These are phyloP conservation scores for Davidsoniella australis DNA, from an alignment of 2,329 filamentous ascomycete species.

Conservation along the genomic window DNA sequence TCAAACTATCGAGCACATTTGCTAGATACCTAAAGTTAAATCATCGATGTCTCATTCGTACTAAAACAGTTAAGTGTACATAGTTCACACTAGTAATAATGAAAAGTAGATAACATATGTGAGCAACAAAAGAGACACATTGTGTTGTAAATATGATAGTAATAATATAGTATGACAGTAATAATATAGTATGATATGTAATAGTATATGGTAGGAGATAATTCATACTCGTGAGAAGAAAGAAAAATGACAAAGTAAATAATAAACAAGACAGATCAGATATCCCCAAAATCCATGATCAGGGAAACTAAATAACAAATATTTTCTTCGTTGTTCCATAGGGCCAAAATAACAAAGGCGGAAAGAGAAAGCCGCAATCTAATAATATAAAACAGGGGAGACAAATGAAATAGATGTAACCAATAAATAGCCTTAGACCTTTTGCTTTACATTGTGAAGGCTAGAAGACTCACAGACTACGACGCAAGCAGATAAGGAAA, in stretches of 20 bases:
- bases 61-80: background rate
- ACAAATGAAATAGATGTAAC: too few species aligned
- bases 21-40: constrained; percentile 25
- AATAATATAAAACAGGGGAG: too few species aligned
- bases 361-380: too few species aligned
- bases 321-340: too few species aligned
- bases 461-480: too few species aligned
- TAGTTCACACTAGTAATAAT: background rate
- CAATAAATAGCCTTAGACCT: too few species aligned
- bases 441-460: too few species aligned
- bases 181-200: constrained; percentile 12
- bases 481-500: background rate
- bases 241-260: background rate
- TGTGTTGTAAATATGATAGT: background rate
- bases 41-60: background rate
- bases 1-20: constrained; percentile 54
- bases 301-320: too few species aligned
- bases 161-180: background rate
- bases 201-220: constrained; percentile 10
- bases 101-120: background rate
- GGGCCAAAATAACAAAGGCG: too few species aligned
- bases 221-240: constrained; percentile 1
- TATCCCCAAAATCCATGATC: too few species aligned
- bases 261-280: too few species aligned
- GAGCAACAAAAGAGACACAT: background rate